phyloP scores from a whole-genome alignment of 2,329 filamentous ascomycete species.

The Botrytis paeoniae region DNA sequence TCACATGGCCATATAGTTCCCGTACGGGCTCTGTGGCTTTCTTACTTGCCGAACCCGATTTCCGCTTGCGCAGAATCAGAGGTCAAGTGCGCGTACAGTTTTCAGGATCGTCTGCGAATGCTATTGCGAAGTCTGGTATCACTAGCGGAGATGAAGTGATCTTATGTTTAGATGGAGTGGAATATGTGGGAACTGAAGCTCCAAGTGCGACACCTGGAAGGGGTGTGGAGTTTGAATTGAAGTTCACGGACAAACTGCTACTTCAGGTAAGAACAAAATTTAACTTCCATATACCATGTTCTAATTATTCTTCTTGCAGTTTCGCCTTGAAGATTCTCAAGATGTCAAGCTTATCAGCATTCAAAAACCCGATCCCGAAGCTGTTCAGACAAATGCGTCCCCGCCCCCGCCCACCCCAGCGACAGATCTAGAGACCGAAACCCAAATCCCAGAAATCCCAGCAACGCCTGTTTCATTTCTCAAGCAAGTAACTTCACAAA shows the following conservation, averaged over 20 bases:
- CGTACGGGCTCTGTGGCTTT: slow-evolving; percentile 72
- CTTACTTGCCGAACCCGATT: slow-evolving; percentile 79
- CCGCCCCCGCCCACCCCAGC: slow-evolving; percentile 26
- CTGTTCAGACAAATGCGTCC: slow-evolving; percentile 23
- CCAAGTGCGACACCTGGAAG: slow-evolving; percentile 49
- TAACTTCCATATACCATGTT: slow-evolving; percentile 23
- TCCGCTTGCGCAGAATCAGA: slow-evolving; percentile 69
- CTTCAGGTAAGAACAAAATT: slow-evolving; percentile 43
- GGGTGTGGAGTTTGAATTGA: slow-evolving; percentile 57
- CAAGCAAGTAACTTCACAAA: slow-evolving; percentile 39
- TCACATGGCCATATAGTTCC: slow-evolving; percentile 89
- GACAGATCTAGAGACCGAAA: slow-evolving; percentile 22
- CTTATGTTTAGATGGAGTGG: slow-evolving; percentile 65
- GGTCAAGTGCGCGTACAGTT: slow-evolving; percentile 83
- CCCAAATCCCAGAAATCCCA: slow-evolving; percentile 28
- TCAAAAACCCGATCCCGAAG: slow-evolving; percentile 42
- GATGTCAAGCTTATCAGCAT: slow-evolving; percentile 53
- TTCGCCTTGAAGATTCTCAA: slow-evolving; percentile 47
- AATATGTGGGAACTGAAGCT: slow-evolving; percentile 48
- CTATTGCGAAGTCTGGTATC: slow-evolving; percentile 62
- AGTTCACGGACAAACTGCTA: slow-evolving; percentile 50
- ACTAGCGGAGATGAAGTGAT: slow-evolving; percentile 76
- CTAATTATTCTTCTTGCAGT: slow-evolving; percentile 38
- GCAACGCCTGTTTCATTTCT: slow-evolving; percentile 23
- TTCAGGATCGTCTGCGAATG: slow-evolving; percentile 65